phyloP scores from a whole-genome alignment of 2,329 filamentous ascomycete genomes.

The Exutisphaerella laricina region DNA sequence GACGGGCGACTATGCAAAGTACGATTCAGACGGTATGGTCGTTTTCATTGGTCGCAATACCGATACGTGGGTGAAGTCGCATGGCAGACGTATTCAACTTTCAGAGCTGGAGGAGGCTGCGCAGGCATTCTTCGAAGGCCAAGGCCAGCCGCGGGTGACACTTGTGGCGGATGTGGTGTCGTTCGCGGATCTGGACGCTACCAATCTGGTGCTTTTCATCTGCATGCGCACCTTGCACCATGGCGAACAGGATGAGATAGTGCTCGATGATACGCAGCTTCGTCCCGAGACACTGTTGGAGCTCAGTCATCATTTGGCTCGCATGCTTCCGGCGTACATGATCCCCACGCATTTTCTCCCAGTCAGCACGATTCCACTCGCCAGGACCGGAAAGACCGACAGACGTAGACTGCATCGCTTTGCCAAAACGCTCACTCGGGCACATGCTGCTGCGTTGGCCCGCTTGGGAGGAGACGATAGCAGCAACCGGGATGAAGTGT shows the following conservation, averaged over 20 bases:
- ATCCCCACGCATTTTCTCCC: conserved; percentile 16
- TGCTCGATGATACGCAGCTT: no score
- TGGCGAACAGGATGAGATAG: no score
- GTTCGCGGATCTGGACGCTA: neutral
- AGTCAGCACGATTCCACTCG: conserved; percentile 38
- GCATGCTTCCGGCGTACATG: neutral
- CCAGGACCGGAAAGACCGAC: conserved; percentile 40
- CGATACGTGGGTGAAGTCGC: conserved; percentile 72
- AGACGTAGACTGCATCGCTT: conserved; percentile 14
- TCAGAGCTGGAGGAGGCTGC: conserved; percentile 41
- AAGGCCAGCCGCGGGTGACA: neutral
- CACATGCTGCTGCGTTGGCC: neutral
- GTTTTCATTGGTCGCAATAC: conserved; percentile 58
- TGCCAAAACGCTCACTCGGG: neutral
- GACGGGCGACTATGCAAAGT: conserved; percentile 55
- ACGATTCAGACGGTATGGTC: conserved; percentile 50
- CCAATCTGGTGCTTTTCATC: neutral
- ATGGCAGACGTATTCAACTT: conserved; percentile 70
- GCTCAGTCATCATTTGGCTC: neutral
- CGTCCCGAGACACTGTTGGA: neutral
- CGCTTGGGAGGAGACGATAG: no score
- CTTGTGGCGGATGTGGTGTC: neutral
- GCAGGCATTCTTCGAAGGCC: neutral
- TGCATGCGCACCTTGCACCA: no score
- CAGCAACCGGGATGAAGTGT: neutral